Base-by-base conservation (phyloP, 139 green algal species). In the Desmodesmus armatus region DNA sequence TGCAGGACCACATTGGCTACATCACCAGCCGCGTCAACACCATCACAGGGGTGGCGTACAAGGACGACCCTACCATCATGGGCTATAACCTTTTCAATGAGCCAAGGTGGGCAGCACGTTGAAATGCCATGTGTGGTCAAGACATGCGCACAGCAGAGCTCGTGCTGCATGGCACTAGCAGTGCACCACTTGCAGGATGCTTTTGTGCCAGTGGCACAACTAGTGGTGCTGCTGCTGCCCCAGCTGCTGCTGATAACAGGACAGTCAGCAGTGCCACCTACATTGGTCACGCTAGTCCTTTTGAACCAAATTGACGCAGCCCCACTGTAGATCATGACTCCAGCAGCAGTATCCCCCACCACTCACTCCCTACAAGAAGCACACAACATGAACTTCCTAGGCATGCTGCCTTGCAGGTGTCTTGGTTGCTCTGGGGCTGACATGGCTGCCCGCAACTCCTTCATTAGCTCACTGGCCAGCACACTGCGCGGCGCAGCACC, bases 51-150 rank as follows among this genome's bases (percentile, higher is more conserved):
- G 62, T 84, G 31, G 43, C 63, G 1, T 72, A 72, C 62, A 84
- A 84, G 29, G 62, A 76, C 33, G 78, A 84, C 33, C 62, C 62
- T 5, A 40, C 78, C 41, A 76, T 84, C 15, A 37, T 84, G 60
- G 78, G 60, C 23, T 84, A 63, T 62, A 31, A 84, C 63, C 60
- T 77, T 9, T 31, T 84, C 19, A 84, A 84, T 63, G 78, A 84
- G 40, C 78, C 78, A 35, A 63, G 78, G 78, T 84, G 19, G 5
- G 65, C 60, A 66, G 15, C 53, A 31, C 21, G 7, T 27, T n/a
- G 13, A n/a, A 63, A 23, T 63, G 53, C n/a, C 19, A 63, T 63
- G 3, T 21, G 3, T 63, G 25, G 25, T 63, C 25, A 63, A n/a
- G n/a, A n/a, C n/a, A n/a, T n/a, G n/a, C n/a, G n/a, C n/a, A n/a